Evolutionary conservation across 2,329 filamentous ascomycete species (phyloP).

Genomic region (Aspergillus sclerotialis): DNA sequence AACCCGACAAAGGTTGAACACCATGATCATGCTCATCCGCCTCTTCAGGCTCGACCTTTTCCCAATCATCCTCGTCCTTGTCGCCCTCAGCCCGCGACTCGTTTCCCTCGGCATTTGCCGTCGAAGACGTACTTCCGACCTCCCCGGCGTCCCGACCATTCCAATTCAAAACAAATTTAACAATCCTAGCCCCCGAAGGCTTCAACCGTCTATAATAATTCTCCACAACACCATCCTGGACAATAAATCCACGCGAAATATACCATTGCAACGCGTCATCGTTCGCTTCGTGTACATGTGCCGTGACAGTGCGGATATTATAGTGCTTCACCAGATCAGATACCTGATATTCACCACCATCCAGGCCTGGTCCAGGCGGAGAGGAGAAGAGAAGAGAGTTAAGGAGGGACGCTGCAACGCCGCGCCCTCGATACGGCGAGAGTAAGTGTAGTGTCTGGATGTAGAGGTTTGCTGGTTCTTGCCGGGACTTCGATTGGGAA

Average conservation of each 20-base stretch:
- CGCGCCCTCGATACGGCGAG: conserved; percentile 52
- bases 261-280: conserved; percentile 57
- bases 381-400: conserved; percentile 30
- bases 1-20: conserved; percentile 25
- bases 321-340: conserved; percentile 41
- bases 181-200: conserved; percentile 49
- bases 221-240: conserved; percentile 44
- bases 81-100: conserved; percentile 5
- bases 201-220: conserved; percentile 54
- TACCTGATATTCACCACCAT: conserved; percentile 10
- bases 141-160: conserved; percentile 11
- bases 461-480: conserved; percentile 44
- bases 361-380: conserved; percentile 3
- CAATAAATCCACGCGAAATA: conserved; percentile 48
- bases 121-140: neutral
- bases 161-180: conserved; percentile 33
- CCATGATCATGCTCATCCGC: conserved; percentile 24
- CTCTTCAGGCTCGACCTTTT: conserved; percentile 34
- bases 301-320: conserved; percentile 47
- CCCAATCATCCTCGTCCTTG: conserved; percentile 31
- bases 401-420: conserved; percentile 52
- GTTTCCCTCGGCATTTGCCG: neutral
- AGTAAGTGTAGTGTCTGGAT: conserved; percentile 55
- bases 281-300: conserved; percentile 60
- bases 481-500: conserved; percentile 3